A percentile compares a stretch with the other conserved stretches of the same genome.
Evolutionary conservation across 2,329 filamentous ascomycete genomes (phyloP).

Genomic region (Calonectria montana): DNA sequence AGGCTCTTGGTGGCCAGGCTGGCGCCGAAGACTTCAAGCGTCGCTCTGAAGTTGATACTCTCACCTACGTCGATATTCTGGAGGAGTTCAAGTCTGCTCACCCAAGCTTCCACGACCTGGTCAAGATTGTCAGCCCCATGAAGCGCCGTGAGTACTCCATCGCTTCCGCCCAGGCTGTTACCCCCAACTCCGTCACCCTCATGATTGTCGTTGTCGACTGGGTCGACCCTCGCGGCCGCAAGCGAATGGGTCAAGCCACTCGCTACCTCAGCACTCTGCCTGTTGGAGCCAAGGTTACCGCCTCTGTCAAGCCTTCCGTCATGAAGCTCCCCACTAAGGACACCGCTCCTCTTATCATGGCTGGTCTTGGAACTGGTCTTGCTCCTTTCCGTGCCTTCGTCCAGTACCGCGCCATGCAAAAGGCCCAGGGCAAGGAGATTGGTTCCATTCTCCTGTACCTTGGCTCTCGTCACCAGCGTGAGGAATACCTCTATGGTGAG

Average conservation of each 20-base stretch:
- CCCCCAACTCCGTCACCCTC: conserved; percentile 87
- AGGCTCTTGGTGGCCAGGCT: conserved; percentile 79
- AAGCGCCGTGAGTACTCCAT: conserved; percentile 99
- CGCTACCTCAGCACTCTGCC: conserved; percentile 84
- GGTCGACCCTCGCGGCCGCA: conserved; percentile 88
- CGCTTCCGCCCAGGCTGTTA: conserved; percentile 94
- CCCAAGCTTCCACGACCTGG: conserved; percentile 88
- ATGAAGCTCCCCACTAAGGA: conserved; percentile 96
- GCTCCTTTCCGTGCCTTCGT: conserved; percentile 99
- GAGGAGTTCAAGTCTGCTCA: conserved; percentile 91
- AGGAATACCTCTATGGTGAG: conserved; percentile 98
- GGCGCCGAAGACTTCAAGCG: conserved; percentile 93
- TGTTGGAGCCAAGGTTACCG: conserved; percentile 83
- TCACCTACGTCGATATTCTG: conserved; percentile 91
- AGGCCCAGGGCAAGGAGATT: conserved; percentile 95
- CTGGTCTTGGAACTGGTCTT: conserved; percentile 95
- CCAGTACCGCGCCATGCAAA: conserved; percentile 97
- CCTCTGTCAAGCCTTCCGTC: conserved; percentile 95
- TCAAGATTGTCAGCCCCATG: conserved; percentile 87
- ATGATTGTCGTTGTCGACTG: conserved; percentile 98
- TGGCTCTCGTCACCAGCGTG: conserved; percentile 94
- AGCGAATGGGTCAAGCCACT: conserved; percentile 92
- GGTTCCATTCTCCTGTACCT: conserved; percentile 95
- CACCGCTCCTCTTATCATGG: conserved; percentile 97
- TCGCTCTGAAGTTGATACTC: conserved; percentile 88